Conservation (phyloP, 768 basidiomycete genomes). For the Cyathus striatus region DNA sequence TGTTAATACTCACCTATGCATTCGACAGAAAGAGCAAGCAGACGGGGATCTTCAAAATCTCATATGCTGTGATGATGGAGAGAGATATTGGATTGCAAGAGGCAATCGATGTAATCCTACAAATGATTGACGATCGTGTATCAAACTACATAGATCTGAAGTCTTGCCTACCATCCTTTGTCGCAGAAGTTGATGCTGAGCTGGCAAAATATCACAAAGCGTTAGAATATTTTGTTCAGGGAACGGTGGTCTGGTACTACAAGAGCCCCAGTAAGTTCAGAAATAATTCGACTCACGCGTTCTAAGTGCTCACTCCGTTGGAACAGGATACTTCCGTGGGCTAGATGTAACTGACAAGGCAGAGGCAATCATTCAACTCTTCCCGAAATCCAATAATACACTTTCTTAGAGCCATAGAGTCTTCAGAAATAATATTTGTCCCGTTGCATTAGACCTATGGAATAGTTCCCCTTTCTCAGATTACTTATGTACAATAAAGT, state of each 20-base stretch:
- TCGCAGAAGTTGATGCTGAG: conserved; percentile 4
- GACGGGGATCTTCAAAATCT: conserved; percentile 21
- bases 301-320: background rate
- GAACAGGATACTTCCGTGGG: conserved; percentile 7
- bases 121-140: conserved; percentile 15
- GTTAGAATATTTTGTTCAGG: conserved; percentile 4
- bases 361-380: background rate
- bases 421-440: no score
- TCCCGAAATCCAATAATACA: no score
- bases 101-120: conserved; percentile 13
- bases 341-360: background rate
- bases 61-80: conserved; percentile 18
- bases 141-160: conserved; percentile 15
- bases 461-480: no score
- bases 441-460: no score
- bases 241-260: conserved; percentile 5
- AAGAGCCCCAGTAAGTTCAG: conserved; percentile 1
- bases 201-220: conserved; percentile 2
- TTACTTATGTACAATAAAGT: no score
- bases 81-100: conserved; percentile 15
- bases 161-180: conserved; percentile 5
- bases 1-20: background rate
- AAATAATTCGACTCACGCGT: background rate
- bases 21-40: conserved; percentile 20
- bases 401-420: no score